These are phyloP conservation scores for Aegilops bicornis DNA, from an alignment of 176 grass and related monocot genomes.

Conservation along the genomic window DNA sequence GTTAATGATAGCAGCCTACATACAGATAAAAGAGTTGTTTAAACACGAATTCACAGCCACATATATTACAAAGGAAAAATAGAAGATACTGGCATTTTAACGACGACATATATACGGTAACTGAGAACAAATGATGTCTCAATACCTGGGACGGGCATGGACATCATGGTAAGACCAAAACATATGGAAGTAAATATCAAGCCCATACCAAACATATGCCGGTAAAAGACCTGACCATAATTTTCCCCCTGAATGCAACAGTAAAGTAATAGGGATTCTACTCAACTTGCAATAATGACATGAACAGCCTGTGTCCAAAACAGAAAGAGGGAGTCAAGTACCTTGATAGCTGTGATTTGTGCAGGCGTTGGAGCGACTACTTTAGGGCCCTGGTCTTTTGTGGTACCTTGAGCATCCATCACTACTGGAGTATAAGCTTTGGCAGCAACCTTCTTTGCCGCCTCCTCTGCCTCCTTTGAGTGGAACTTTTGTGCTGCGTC, in stretches of 20 bases:
- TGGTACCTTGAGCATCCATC: constrained; percentile 37
- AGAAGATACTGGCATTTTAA: background rate
- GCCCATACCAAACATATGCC: background rate
- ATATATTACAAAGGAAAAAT: background rate
- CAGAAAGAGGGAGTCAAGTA: constrained; percentile 25
- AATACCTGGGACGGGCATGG: background rate
- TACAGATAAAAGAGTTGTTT: constrained; percentile 29
- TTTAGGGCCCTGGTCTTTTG: constrained; percentile 67
- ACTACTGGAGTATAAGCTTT: constrained; percentile 78
- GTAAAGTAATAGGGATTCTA: background rate
- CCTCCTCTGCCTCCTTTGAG: constrained; percentile 93
- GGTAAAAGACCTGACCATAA: background rate
- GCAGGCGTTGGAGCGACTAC: constrained; percentile 82
- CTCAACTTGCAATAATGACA: background rate
- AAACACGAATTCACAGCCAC: background rate
- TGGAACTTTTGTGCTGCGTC: constrained; percentile 75
- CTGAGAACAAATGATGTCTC: background rate
- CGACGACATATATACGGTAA: background rate
- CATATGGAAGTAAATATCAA: background rate
- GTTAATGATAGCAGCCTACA: constrained; percentile 84
- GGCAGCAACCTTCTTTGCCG: constrained; percentile 74
- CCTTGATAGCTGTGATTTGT: constrained; percentile 99
- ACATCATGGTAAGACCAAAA: background rate
- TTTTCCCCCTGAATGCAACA: background rate
- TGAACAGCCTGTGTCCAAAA: background rate